phyloP scores from a whole-genome alignment of 768 basidiomycete species.

The Leccinum aurantiacum region DNA sequence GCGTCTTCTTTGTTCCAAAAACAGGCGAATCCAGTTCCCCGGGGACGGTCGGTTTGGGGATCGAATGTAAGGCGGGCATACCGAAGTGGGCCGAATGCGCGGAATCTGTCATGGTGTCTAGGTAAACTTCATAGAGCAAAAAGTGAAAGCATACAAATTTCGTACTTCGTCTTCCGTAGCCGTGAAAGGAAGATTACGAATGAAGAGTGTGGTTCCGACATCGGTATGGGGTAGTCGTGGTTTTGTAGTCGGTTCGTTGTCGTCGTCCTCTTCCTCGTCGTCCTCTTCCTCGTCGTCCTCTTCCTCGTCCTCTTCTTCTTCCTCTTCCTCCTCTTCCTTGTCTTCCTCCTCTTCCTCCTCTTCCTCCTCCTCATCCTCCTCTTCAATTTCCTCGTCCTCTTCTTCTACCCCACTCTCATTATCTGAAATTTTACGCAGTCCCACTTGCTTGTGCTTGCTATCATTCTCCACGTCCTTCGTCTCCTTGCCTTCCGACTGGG shows the following conservation, averaged over 20 bases:
- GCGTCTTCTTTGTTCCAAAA: conserved; percentile 95
- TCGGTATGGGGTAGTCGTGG: conserved; percentile 81
- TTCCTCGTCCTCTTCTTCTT: not conserved
- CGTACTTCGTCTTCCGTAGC: conserved; percentile 93
- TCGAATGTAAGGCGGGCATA: conserved; percentile 94
- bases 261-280: conserved; percentile 1
- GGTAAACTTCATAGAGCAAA: not conserved
- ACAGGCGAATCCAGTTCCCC: conserved; percentile 95
- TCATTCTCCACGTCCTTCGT: conserved; percentile 32
- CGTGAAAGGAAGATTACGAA: conserved; percentile 90
- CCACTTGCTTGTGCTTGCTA: conserved; percentile 43
- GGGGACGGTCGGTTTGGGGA: conserved; percentile 74
- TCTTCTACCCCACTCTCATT: conserved; percentile 35
- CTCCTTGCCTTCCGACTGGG: conserved; percentile 42
- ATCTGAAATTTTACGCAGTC: conserved; percentile 38
- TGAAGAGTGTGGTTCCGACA: conserved; percentile 87
- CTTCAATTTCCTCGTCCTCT: conserved; percentile 19
- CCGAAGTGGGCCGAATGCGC: conserved; percentile 86
- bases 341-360: conserved; percentile 33
- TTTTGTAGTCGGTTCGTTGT: conserved; percentile 49
- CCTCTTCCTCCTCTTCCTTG: conserved; percentile 27
- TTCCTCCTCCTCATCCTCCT: not conserved
- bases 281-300: conserved; percentile 16
- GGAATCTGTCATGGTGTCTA: conserved; percentile 52
- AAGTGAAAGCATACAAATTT: conserved; percentile 56